phyloP scores from a whole-genome alignment of 192 early-diverging fungal species.

The Umbelopsis sp. region DNA sequence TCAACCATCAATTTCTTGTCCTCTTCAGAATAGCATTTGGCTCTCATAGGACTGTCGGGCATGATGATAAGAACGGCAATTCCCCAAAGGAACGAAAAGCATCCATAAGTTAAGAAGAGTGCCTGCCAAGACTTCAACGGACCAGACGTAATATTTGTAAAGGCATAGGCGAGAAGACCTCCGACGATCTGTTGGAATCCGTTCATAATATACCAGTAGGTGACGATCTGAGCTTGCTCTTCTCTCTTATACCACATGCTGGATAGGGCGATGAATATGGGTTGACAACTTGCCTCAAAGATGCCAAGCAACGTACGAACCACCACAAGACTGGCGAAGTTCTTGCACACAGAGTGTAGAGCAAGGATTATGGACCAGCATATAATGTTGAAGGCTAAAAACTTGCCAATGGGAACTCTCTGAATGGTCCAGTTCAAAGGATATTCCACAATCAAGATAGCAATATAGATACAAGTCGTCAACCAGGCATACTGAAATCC shows the following conservation, averaged over 20 bases:
- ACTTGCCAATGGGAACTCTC: constrained; percentile 17
- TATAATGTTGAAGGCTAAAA: constrained; percentile 12
- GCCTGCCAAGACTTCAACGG: constrained; percentile 26
- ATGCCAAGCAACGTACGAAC: constrained; percentile 15
- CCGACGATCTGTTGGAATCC: constrained; percentile 27
- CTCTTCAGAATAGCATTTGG: constrained; percentile 26
- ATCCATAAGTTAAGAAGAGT: constrained; percentile 22
- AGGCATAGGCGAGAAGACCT: constrained; percentile 23
- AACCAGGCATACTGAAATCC: constrained; percentile 17
- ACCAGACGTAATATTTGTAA: constrained; percentile 23
- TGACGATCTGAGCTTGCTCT: constrained; percentile 11
- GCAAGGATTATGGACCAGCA: constrained; percentile 6
- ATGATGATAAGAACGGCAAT: constrained; percentile 6
- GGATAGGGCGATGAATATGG: constrained; percentile 3
- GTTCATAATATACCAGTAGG: constrained; percentile 26
- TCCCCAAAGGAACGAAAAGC: constrained; percentile 10
- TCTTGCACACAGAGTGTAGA: not conserved
- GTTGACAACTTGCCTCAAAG: constrained; percentile 8
- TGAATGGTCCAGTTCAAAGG: constrained; percentile 20
- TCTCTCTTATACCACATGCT: constrained; percentile 14
- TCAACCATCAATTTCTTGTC: constrained; percentile 28
- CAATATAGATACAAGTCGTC: constrained; percentile 28
- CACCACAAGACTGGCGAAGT: not conserved
- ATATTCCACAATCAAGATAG: constrained; percentile 20
- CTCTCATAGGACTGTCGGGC: constrained; percentile 28